Evolutionary conservation across 1,139 yeast genomes (phyloP).

Genomic region (Blastobotrys arbuscula): DNA sequence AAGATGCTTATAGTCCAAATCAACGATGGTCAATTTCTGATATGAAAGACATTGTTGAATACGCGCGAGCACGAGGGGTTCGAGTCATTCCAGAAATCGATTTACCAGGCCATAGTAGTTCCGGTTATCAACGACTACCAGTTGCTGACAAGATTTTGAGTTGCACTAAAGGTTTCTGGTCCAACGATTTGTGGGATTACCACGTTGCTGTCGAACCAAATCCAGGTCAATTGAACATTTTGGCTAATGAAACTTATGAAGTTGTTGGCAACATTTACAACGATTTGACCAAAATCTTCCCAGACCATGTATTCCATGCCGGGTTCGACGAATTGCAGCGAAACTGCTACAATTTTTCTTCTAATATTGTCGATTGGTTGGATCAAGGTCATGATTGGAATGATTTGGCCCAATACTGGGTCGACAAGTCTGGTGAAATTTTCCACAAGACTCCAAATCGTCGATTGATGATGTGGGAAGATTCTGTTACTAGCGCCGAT

Average conservation of each 20-base stretch:
- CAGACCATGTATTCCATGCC: constrained; percentile 42
- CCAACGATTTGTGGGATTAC: constrained; percentile 28
- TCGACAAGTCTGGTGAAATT: constrained; percentile 38
- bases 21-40: constrained; percentile 37
- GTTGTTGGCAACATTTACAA: constrained; percentile 37
- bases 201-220: constrained; percentile 44
- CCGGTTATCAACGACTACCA: constrained; percentile 43
- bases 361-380: constrained; percentile 32
- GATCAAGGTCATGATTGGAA: constrained; percentile 38
- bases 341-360: constrained; percentile 38
- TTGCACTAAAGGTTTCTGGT: constrained; percentile 35
- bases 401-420: constrained; percentile 40
- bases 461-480: constrained; percentile 46
- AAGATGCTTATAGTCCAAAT: constrained; percentile 39
- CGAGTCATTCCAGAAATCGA: constrained; percentile 47
- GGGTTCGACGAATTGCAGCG: constrained; percentile 44
- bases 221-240: constrained; percentile 41
- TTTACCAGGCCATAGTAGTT: constrained; percentile 45
- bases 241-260: constrained; percentile 37
- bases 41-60: constrained; percentile 34
- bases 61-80: constrained; percentile 41
- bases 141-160: constrained; percentile 34
- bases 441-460: constrained; percentile 28
- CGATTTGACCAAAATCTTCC: constrained; percentile 37
- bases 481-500: constrained; percentile 32